Evolutionary conservation across 2,329 filamentous ascomycete species (phyloP), one percentile per base, ranked within the genome.

Genomic region (Aspergillus candidus): DNA sequence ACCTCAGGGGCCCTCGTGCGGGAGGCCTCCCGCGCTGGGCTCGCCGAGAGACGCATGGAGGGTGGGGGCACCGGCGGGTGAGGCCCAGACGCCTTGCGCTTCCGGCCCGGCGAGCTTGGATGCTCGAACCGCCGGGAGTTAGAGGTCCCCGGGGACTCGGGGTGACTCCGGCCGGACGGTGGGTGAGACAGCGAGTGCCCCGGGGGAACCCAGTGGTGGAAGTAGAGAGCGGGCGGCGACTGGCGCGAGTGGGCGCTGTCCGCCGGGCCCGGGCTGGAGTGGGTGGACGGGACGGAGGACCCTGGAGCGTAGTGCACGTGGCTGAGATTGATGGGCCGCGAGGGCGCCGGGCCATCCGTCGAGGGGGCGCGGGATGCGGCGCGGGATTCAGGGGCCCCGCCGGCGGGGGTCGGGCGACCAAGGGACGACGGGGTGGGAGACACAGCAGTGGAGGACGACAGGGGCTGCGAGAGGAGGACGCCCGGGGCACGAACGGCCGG

Each of bases 141-240:
- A 57, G 69, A 69, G 56, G 64, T 62, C 55, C 66, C 60, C 41
- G 66, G 66, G 54, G 65, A 70, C 49, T 71, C 66, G 65, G 72
- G 72, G 71, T 78, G 66, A 73, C 80, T 81, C 41, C 80, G 84
- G 80, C 84, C 82, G 71, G 85, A 83, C 59, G 86, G 84, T 50
- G 84, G 85, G 58, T 78, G 79, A 48, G 85, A 84, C 62, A 85
- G 82, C 47, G 77, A 75, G 51, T 66, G 86, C 77, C 50, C 78
- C 11, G 89, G 89, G 36, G 89, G 89, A 47, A 91, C 86, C 88
- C 89, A 95, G 62, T 94, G 88, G 61, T 94, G 88, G 63, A 95
- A 95, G 66, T 88, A 93, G 38, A 94, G 86, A 15, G 83, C 85
- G 0, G 84, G 82, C 33, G 85, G 87, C 13, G 80, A 77, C 51